These are phyloP conservation scores for Nannizzia gypsea DNA, from an alignment of 2,329 filamentous ascomycete genomes.

Conservation along the genomic window DNA sequence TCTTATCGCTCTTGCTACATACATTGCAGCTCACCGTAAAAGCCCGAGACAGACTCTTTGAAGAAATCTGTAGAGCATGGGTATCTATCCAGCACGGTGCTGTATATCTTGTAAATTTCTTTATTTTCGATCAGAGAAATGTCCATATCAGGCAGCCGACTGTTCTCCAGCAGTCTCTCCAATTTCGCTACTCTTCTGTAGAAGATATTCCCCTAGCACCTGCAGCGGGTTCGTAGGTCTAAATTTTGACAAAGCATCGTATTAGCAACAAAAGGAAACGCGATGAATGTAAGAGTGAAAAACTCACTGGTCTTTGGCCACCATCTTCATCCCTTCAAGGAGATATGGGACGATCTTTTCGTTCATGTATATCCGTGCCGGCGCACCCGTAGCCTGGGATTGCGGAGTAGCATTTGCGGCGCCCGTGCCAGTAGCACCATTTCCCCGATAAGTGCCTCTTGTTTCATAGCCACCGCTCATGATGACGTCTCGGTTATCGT, in stretches of 20 bases:
- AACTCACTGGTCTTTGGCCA: slow-evolving; percentile 58
- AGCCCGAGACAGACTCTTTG: no score
- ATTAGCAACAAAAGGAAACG: not conserved
- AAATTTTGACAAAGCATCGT: not conserved
- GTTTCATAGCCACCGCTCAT: slow-evolving; percentile 10
- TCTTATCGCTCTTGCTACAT: no score
- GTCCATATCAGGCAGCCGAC: not conserved
- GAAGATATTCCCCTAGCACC: slow-evolving; percentile 57
- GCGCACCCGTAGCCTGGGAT: slow-evolving; percentile 53
- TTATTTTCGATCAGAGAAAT: not conserved
- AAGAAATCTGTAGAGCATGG: no score
- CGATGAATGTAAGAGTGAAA: not conserved
- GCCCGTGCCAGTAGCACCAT: not conserved
- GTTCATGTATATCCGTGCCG: slow-evolving; percentile 60
- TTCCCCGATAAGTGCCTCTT: slow-evolving; percentile 1
- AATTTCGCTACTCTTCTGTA: slow-evolving; percentile 55
- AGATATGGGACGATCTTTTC: slow-evolving; percentile 55
- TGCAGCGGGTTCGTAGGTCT: slow-evolving; percentile 58
- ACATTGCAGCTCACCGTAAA: no score
- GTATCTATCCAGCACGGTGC: not conserved
- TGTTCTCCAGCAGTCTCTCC: slow-evolving; percentile 33
- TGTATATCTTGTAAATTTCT: not conserved
- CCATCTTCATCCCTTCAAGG: slow-evolving; percentile 61
- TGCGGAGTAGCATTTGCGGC: slow-evolving; percentile 7
- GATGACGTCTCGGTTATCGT: slow-evolving; percentile 12